phyloP scores from a whole-genome alignment of 1,284 basidiomycete genomes.

The Cutaneotrichosporon cavernicola region DNA sequence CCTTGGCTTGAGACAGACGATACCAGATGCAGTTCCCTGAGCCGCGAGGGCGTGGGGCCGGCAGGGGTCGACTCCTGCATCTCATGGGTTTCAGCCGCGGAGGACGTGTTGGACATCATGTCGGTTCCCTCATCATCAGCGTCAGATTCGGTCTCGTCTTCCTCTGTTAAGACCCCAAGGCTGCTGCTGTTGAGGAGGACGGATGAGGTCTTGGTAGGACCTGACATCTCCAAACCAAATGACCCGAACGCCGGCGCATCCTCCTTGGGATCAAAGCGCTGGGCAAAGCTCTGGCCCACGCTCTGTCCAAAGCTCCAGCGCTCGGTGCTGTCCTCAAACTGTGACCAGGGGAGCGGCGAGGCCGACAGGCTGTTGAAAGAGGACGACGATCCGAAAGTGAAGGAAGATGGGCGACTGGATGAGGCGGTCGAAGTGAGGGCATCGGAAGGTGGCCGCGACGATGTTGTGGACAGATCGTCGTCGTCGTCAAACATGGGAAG shows the following conservation, averaged over 20 bases:
- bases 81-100: slow-evolving; percentile 14
- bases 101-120: slow-evolving; percentile 13
- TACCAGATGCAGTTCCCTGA: slow-evolving; percentile 42
- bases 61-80: slow-evolving; percentile 11
- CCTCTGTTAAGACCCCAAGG: slow-evolving; percentile 37
- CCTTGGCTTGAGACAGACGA: slow-evolving; percentile 26
- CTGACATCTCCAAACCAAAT: slow-evolving; percentile 22
- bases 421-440: slow-evolving; percentile 30
- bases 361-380: slow-evolving; percentile 23
- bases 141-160: slow-evolving; percentile 48
- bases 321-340: slow-evolving; percentile 22
- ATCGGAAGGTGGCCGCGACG: slow-evolving; percentile 39
- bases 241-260: slow-evolving; percentile 32
- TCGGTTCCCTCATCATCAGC: slow-evolving; percentile 19
- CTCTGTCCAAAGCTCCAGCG: slow-evolving; percentile 25
- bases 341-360: slow-evolving; percentile 33
- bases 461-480: slow-evolving; percentile 35
- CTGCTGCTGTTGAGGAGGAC: slow-evolving; percentile 26
- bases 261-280: slow-evolving; percentile 32
- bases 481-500: slow-evolving; percentile 49
- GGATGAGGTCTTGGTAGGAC: slow-evolving; percentile 20
- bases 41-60: slow-evolving; percentile 34
- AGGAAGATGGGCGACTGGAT: slow-evolving; percentile 37
- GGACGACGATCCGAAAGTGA: slow-evolving; percentile 24
- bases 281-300: slow-evolving; percentile 19